phyloP scores from a whole-genome alignment of 768 basidiomycete species.

The Dendrothele bispora region DNA sequence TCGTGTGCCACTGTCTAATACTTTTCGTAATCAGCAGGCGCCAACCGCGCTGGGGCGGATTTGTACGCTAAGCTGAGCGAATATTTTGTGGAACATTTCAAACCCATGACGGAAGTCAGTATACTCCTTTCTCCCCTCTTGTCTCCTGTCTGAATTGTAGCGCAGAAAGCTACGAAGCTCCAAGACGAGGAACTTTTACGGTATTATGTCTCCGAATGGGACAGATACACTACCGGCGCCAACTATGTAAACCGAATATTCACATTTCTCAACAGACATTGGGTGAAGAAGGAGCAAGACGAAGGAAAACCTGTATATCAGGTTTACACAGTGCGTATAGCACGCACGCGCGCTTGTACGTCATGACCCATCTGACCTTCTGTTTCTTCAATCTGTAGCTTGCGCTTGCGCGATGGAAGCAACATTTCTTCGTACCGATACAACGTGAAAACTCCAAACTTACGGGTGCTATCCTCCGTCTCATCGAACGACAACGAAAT shows the following conservation, averaged over 20 bases:
- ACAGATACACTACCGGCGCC: constrained; percentile 94
- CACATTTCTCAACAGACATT: constrained; percentile 97
- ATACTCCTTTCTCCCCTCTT: not conserved
- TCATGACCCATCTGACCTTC: not conserved
- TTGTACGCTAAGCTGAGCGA: constrained; percentile 91
- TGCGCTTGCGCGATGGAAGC: constrained; percentile 94
- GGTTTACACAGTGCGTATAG: constrained; percentile 88
- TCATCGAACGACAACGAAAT: constrained; percentile 92
- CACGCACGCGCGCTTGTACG: not conserved
- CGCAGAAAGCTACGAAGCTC: constrained; percentile 72
- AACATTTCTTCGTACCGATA: constrained; percentile 84
- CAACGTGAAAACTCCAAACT: constrained; percentile 82
- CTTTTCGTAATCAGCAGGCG: constrained; percentile 57
- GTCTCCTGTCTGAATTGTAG: constrained; percentile 11
- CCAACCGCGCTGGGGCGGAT: constrained; percentile 96
- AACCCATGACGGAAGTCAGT: constrained; percentile 53
- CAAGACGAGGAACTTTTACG: constrained; percentile 87
- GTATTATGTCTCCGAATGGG: constrained; percentile 94
- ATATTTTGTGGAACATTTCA: constrained; percentile 86
- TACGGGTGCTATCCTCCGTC: constrained; percentile 80
- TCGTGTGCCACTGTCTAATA: constrained; percentile 8
- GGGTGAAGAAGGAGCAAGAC: constrained; percentile 97
- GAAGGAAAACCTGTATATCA: constrained; percentile 95
- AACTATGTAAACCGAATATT: constrained; percentile 97
- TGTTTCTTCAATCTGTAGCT: constrained; percentile 57